Evolutionary conservation across 2,329 filamentous ascomycete genomes (phyloP), one percentile per base, ranked within the genome.

Genomic region (Botrytis fabae): DNA sequence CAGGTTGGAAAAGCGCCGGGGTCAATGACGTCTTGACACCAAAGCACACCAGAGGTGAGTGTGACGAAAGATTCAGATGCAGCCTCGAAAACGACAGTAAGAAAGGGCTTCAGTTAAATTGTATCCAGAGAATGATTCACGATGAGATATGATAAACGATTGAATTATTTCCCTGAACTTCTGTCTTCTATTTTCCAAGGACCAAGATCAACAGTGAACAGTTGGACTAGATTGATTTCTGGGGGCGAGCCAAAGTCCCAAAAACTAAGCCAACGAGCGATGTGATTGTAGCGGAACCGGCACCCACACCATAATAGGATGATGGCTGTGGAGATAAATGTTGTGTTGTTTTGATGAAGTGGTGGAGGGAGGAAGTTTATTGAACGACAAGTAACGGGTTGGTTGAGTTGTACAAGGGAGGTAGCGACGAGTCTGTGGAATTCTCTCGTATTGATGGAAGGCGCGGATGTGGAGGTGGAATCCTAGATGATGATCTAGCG

Each of bases 401-500:
- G 10, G 35, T 40, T 68, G 28, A 18, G 48, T 68, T 42, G 35
- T 57, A 57, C 16, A 40, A 2, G 25, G 35, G 42, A 57, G 22
- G 25, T 32, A 40, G 63, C 51, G 32, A 48, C 38, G 16, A 20
- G 35, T 54, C 16, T 40, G 8, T 65, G 44, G 44, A 65, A 65
- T 65, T 65, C 63, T 38, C 46, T 68, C n/a, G 46, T 40, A 54
- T 68, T 22, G 5, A 59, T 69, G 65, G 46, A 57, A 68, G n/a
- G 48, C 16, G 35, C 18, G n/a, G 35, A 57, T 57, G 48, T 42
- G 8, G 32, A 32, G 38, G 48, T 32, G 10, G n/a, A 32, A 28
- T 32, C n/a, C 20, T 32, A 20, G 59, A n/a, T 20, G 62, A 64
- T 68, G 64, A 68, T 68, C 46, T 68, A 25, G 64, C 35, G 65